Evolutionary conservation across 305 asterid genomes (phyloP), one percentile per base, ranked within the genome.

Genomic region (Fraxinus sp.): DNA sequence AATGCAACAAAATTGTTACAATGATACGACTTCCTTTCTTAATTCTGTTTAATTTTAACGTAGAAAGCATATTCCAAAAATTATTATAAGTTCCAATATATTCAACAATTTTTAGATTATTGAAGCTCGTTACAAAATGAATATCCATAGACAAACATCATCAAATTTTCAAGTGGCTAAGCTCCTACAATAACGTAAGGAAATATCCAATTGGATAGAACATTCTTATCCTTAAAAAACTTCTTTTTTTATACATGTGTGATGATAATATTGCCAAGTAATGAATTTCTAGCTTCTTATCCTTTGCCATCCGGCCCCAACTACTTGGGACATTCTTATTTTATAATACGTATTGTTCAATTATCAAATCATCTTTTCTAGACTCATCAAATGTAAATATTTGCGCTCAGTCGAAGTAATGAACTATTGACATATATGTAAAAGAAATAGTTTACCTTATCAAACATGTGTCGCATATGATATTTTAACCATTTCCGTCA

Each of bases 231-330:
- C 86, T 33, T 18, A 78, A 46, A 49, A 14, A 3, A 13, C 20
- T 49, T 49, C 18, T 28, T 49, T 14, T 46, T 49, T 49, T 4
- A 49, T 1, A 49, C n/a, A 0, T 52, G 14, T 83, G 20, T 66
- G 79, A 79, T 49, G 83, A 88, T 81, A 79, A 78, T 46, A 85
- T 83, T 81, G 90, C 83, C 88, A 88, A 81, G 87, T 71, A 82
- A 81, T 84, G 57, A 26, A 68, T 28, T 68, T 30, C 22, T 88
- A 76, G 84, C 84, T 87, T 81, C 81, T 75, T 83, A 85, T 83
- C 86, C 77, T 11, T 83, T 52, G 87, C 84, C 36, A 13, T 68
- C 74, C 39, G 74, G 74, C 74, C 74, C 74, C 74, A 28, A 11
- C 39, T 28, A 68, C 74, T 28, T 26, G 20, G 37, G 9, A 68